Evolutionary conservation across 192 early-diverging fungal species (phyloP).

Genomic region (Coemansia sp.): DNA sequence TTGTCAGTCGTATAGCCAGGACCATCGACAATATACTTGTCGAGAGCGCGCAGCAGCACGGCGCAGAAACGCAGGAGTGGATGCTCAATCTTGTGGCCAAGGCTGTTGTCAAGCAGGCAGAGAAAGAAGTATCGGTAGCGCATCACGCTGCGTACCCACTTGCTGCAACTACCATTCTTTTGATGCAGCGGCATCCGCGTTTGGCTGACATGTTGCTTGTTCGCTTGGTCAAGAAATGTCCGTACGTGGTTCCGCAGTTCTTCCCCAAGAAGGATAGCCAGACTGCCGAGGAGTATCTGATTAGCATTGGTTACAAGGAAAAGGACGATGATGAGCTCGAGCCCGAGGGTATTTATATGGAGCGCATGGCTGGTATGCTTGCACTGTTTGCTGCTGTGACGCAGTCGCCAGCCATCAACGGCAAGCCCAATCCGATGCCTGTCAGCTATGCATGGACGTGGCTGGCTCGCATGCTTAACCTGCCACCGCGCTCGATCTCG

Average conservation of each 20-base stretch:
- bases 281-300: slow-evolving; percentile 26
- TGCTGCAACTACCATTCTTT: slow-evolving; percentile 28
- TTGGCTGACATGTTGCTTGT: slow-evolving; percentile 40
- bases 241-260: slow-evolving; percentile 41
- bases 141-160: slow-evolving; percentile 41
- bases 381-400: slow-evolving; percentile 44
- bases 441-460: slow-evolving; percentile 41
- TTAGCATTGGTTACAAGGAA: slow-evolving; percentile 36
- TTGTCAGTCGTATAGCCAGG: slow-evolving; percentile 25
- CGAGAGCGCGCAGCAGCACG: slow-evolving; percentile 12
- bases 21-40: slow-evolving; percentile 19
- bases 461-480: slow-evolving; percentile 46
- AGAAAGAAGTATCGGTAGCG: slow-evolving; percentile 35
- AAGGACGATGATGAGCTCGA: slow-evolving; percentile 42
- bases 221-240: slow-evolving; percentile 52
- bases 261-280: slow-evolving; percentile 15
- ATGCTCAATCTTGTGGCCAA: slow-evolving; percentile 51
- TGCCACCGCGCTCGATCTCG: slow-evolving; percentile 37
- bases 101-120: slow-evolving; percentile 47
- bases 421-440: slow-evolving; percentile 19
- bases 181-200: slow-evolving; percentile 29
- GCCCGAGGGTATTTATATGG: slow-evolving; percentile 31
- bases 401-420: slow-evolving; percentile 24
- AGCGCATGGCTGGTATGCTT: slow-evolving; percentile 51
- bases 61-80: slow-evolving; percentile 32